Conservation (phyloP, 768 basidiomycete genomes). For the Psilocybe cubensis region DNA sequence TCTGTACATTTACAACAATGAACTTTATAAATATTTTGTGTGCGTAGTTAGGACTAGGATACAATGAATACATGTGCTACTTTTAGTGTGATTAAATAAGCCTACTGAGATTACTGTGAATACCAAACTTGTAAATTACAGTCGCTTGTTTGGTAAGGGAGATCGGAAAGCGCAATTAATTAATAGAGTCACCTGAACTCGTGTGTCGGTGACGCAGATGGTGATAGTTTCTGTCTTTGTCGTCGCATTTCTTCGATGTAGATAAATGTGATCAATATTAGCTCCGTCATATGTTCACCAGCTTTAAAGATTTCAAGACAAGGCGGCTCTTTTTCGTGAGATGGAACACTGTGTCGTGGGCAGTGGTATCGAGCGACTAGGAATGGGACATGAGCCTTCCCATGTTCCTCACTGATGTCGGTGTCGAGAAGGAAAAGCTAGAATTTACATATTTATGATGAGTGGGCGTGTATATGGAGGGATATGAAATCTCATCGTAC, state of each 20-base stretch:
- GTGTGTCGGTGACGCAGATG: no score
- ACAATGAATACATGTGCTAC: no score
- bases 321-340: conserved; percentile 9
- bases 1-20: no score
- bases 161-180: no score
- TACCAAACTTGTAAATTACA: no score
- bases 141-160: no score
- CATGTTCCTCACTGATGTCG: conserved; percentile 4
- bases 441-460: background rate
- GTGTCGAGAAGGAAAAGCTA: conserved; percentile 15
- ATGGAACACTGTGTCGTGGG: background rate
- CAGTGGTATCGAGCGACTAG: conserved; percentile 16
- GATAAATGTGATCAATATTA: conserved; percentile 26
- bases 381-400: conserved; percentile 17
- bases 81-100: no score
- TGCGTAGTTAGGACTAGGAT: no score
- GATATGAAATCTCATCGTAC: background rate
- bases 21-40: no score
- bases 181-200: no score
- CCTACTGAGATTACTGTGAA: no score
- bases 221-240: background rate
- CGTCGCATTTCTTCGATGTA: conserved; percentile 24
- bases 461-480: background rate
- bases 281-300: conserved; percentile 23
- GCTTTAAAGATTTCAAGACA: conserved; percentile 23